Conservation (phyloP, 129 eudicot genomes). For the Flaveria trinervia region DNA sequence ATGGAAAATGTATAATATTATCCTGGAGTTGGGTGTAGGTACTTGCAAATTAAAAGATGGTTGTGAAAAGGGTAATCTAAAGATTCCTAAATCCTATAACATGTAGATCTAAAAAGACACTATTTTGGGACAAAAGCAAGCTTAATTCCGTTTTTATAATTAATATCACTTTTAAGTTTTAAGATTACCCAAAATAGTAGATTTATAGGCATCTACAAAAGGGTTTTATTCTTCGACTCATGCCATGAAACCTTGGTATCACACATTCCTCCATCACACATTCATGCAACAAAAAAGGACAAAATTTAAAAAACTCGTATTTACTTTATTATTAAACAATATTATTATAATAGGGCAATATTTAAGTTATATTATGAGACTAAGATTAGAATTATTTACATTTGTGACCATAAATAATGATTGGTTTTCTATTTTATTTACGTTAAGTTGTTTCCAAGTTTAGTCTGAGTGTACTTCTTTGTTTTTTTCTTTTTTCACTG, state of each 20-base stretch:
- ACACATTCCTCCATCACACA: background rate
- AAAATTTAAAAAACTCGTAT: too few relatives aligned
- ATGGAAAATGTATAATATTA: slow-evolving; percentile 23
- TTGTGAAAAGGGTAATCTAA: slow-evolving; percentile 36
- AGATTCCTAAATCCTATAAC: slow-evolving; percentile 19
- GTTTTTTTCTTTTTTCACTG: too few relatives aligned
- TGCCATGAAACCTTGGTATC: slow-evolving; percentile 1
- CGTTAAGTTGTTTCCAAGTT: too few relatives aligned
- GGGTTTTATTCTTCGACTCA: background rate
- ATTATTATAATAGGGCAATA: too few relatives aligned
- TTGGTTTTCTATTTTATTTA: too few relatives aligned
- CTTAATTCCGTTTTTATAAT: slow-evolving; percentile 10
- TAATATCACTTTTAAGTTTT: background rate
- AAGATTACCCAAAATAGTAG: too few relatives aligned
- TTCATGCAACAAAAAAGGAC: background rate
- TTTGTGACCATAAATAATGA: too few relatives aligned
- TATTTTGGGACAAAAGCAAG: slow-evolving; percentile 28
- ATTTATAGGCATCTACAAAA: too few relatives aligned
- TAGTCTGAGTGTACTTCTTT: too few relatives aligned
- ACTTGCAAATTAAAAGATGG: slow-evolving; percentile 27
- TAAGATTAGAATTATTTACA: too few relatives aligned
- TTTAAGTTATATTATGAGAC: too few relatives aligned
- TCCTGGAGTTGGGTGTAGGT: slow-evolving; percentile 34
- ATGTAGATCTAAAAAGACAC: slow-evolving; percentile 25
- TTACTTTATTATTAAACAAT: too few relatives aligned